Conservation (phyloP, 202 grass and related monocot genomes). For the Bolboschoenoplectus hybrid region DNA sequence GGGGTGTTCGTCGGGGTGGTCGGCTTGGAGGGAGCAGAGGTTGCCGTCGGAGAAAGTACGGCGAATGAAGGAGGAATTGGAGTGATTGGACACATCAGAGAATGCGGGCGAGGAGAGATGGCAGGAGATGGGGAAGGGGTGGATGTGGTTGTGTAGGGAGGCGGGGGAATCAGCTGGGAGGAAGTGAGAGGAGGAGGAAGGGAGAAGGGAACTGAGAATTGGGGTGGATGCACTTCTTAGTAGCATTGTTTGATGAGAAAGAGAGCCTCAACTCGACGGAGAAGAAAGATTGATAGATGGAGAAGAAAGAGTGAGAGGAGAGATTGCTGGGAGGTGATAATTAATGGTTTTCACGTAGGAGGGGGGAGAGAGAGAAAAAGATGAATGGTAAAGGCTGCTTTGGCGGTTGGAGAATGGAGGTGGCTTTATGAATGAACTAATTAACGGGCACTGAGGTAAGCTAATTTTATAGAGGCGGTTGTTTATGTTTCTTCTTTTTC, state of each 20-base stretch:
- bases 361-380: conserved; percentile 18
- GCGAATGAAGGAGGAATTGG: conserved; percentile 44
- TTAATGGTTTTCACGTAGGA: conserved; percentile 27
- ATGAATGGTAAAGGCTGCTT: conserved; percentile 6
- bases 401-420: background rate
- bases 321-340: conserved; percentile 28
- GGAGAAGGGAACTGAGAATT: conserved; percentile 62
- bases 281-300: background rate
- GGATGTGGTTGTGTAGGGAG: conserved; percentile 50
- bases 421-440: background rate
- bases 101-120: conserved; percentile 37
- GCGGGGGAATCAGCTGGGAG: conserved; percentile 40
- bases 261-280: background rate
- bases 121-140: conserved; percentile 48
- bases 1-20: conserved; percentile 29
- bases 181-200: conserved; percentile 35
- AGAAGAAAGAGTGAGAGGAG: conserved; percentile 8
- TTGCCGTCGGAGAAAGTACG: conserved; percentile 71
- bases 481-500: background rate
- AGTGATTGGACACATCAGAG: conserved; percentile 44
- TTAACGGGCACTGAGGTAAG: background rate
- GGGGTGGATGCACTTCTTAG: conserved; percentile 76
- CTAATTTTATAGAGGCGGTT: background rate
- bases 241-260: conserved; percentile 51
- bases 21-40: conserved; percentile 39